These are phyloP conservation scores for Grosmannia penicillata DNA, from an alignment of 2,329 filamentous ascomycete genomes.

Conservation along the genomic window DNA sequence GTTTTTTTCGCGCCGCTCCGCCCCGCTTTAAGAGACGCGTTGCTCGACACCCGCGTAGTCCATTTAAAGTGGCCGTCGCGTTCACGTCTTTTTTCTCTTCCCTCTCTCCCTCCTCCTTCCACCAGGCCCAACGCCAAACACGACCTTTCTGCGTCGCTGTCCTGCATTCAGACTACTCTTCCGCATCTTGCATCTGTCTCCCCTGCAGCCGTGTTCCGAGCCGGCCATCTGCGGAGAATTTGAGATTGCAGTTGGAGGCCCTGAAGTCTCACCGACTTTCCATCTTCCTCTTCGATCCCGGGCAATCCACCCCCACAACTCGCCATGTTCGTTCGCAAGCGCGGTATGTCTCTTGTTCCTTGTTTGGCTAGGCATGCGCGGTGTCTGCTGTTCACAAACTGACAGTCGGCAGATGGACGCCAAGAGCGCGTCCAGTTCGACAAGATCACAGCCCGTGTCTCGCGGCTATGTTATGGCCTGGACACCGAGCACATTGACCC, in stretches of 20 bases:
- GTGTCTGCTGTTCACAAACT: neutral
- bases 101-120: neutral
- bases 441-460: constrained; percentile 98
- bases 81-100: constrained; percentile 7
- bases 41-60: constrained; percentile 6
- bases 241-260: too few species aligned
- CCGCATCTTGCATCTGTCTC: neutral
- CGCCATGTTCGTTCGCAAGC: constrained; percentile 49
- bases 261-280: neutral
- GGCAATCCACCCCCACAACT: constrained; percentile 1
- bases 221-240: neutral
- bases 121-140: constrained; percentile 3
- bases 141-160: too few species aligned
- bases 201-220: neutral
- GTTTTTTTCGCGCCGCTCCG: constrained; percentile 5
- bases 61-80: constrained; percentile 11
- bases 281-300: neutral
- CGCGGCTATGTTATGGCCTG: constrained; percentile 91
- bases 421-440: constrained; percentile 99
- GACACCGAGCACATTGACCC: constrained; percentile 92
- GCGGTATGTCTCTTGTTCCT: constrained; percentile 29
- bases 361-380: neutral
- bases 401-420: constrained; percentile 60
- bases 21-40: constrained; percentile 9
- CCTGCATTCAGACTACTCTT: too few species aligned